These are phyloP conservation scores for Schwanniomyces polymorphus DNA, from an alignment of 805 yeast genomes.

Conservation along the genomic window DNA sequence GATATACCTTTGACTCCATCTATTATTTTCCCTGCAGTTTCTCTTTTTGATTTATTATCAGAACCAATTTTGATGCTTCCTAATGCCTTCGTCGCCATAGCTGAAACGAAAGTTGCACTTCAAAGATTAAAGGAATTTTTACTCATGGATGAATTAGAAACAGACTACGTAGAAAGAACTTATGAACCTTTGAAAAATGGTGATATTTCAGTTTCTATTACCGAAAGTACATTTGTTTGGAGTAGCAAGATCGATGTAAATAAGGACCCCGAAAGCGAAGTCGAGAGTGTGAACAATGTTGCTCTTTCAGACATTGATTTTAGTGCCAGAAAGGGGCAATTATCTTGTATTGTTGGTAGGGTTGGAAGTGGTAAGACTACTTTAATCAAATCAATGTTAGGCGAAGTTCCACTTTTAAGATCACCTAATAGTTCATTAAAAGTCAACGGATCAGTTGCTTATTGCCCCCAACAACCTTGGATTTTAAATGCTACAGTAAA, in stretches of 20 bases:
- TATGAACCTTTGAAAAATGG: conserved; percentile 14
- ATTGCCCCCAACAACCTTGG: conserved; percentile 44
- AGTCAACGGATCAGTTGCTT: conserved; percentile 34
- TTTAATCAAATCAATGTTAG: conserved; percentile 32
- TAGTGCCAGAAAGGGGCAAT: conserved; percentile 31
- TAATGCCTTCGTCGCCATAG: conserved; percentile 22
- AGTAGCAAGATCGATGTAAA: conserved; percentile 13
- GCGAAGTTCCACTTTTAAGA: conserved; percentile 25
- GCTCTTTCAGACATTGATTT: conserved; percentile 34
- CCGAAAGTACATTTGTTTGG: conserved; percentile 37
- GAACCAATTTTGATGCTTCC: conserved; percentile 37
- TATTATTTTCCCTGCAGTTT: conserved; percentile 40
- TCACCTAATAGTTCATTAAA: conserved; percentile 14
- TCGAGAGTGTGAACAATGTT: conserved; percentile 11
- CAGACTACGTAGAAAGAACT: conserved; percentile 19
- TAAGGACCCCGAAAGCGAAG: conserved; percentile 6
- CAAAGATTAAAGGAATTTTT: conserved; percentile 33
- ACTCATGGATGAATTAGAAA: conserved; percentile 32
- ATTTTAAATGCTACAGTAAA: conserved; percentile 39
- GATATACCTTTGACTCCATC: conserved; percentile 32
- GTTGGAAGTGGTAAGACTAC: conserved; percentile 44
- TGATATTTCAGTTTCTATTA: conserved; percentile 23
- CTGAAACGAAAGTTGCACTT: conserved; percentile 32
- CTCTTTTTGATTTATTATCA: conserved; percentile 35
- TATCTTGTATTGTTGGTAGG: conserved; percentile 42